Conservation (phyloP, 345 rosid species). For the Triadica sebifera region DNA sequence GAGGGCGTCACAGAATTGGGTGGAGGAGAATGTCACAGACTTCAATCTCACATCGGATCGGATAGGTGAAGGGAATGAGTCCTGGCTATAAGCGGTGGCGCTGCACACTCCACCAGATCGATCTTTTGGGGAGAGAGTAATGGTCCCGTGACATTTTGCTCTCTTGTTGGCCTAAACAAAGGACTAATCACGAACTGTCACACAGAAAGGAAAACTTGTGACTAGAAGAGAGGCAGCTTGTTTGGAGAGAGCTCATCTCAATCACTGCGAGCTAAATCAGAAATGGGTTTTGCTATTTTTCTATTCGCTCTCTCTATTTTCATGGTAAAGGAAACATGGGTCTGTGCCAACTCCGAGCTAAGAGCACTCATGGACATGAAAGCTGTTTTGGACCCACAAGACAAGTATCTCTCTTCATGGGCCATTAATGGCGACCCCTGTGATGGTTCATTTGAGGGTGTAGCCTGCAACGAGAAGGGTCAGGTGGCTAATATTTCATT, state of each 20-base stretch:
- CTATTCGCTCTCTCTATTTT: slow-evolving; percentile 34
- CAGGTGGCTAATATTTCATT: slow-evolving; percentile 67
- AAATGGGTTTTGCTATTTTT: slow-evolving; percentile 19
- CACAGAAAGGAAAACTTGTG: background rate
- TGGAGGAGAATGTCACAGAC: too few species aligned
- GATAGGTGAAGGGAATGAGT: too few species aligned
- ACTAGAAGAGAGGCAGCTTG: background rate
- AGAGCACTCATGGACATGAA: slow-evolving; percentile 50
- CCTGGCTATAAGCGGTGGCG: too few species aligned
- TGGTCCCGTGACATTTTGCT: too few species aligned
- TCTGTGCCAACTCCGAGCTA: slow-evolving; percentile 39
- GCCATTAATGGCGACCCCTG: slow-evolving; percentile 51
- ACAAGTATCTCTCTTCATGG: slow-evolving; percentile 74
- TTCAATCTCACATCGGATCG: too few species aligned
- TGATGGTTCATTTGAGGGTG: slow-evolving; percentile 66
- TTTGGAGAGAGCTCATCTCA: background rate
- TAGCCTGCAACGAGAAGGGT: slow-evolving; percentile 72
- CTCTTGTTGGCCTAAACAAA: background rate
- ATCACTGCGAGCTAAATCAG: slow-evolving; percentile 7
- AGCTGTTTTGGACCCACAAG: slow-evolving; percentile 59
- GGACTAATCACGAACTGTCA: slow-evolving; percentile 3
- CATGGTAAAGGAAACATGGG: slow-evolving; percentile 22
- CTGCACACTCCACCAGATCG: too few species aligned
- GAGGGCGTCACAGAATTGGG: too few species aligned
- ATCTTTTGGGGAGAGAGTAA: too few species aligned